Conservation (phyloP, 2,329 filamentous ascomycete genomes). For the Calycina herbarum region DNA sequence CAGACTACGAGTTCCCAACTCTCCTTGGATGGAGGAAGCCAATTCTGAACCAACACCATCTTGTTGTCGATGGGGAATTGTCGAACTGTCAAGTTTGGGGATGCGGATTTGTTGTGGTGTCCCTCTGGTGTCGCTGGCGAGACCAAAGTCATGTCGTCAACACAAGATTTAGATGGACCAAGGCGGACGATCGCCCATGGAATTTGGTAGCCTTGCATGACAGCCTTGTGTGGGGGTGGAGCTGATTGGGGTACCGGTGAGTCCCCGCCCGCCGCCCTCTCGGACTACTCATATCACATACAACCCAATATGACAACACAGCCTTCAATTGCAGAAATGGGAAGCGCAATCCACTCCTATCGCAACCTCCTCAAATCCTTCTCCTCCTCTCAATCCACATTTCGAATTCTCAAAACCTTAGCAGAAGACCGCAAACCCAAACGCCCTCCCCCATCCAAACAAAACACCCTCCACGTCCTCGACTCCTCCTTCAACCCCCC, state of each 20-base stretch:
- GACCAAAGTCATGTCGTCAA: background rate
- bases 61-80: background rate
- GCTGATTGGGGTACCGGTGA: too few species aligned
- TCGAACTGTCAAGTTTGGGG: too few species aligned
- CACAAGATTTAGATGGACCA: background rate
- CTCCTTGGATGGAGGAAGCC: constrained; percentile 56
- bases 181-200: background rate
- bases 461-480: constrained; percentile 53
- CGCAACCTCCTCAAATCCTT: constrained; percentile 30
- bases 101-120: background rate
- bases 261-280: too few species aligned
- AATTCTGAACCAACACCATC: constrained; percentile 36
- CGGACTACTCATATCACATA: too few species aligned
- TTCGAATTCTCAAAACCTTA: constrained; percentile 31
- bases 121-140: background rate
- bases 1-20: constrained; percentile 56
- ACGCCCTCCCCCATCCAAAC: constrained; percentile 21
- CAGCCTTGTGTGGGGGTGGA: too few species aligned
- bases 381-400: constrained; percentile 28
- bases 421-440: background rate
- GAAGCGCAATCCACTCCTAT: constrained; percentile 22
- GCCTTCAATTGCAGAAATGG: constrained; percentile 23
- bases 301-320: constrained; percentile 11
- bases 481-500: constrained; percentile 72
- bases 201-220: constrained; percentile 12